Conservation (phyloP, 139 green algal species). For the Limnomonas spitsbergensis region DNA sequence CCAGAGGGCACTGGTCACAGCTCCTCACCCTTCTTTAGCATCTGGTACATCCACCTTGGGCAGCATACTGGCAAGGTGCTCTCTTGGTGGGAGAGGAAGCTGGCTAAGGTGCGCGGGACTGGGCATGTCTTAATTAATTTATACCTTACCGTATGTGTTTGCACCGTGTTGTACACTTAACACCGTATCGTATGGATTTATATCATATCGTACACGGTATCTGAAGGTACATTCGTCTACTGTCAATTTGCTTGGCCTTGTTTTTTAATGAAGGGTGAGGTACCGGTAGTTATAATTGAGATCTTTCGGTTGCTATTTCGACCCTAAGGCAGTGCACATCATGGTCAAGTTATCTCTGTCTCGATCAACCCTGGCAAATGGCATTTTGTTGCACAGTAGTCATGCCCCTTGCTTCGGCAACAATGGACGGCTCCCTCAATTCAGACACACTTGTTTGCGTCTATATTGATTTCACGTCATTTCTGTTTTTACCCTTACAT, state of each 20-base stretch:
- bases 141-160: not conserved
- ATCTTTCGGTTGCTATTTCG: too few relatives aligned
- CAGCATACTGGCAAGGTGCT: not conserved
- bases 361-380: too few relatives aligned
- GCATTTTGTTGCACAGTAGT: too few relatives aligned
- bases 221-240: not conserved
- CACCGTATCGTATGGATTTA: not conserved
- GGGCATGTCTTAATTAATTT: not conserved
- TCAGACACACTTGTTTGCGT: too few relatives aligned
- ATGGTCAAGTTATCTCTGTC: too few relatives aligned
- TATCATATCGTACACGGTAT: not conserved
- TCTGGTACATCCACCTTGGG: constrained; percentile 26
- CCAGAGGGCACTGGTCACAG: constrained; percentile 16
- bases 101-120: not conserved
- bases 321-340: too few relatives aligned
- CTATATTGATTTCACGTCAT: too few relatives aligned
- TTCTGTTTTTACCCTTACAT: too few relatives aligned
- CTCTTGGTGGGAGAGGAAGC: constrained; percentile 4
- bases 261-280: not conserved
- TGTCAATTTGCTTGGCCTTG: not conserved
- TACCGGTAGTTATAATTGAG: not conserved
- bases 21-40: constrained; percentile 28
- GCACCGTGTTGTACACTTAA: not conserved
- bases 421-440: too few relatives aligned
- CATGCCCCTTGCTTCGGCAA: too few relatives aligned